Evolutionary conservation across 1,139 yeast genomes (phyloP).

Genomic region (Nakaseomyces delphensis): DNA sequence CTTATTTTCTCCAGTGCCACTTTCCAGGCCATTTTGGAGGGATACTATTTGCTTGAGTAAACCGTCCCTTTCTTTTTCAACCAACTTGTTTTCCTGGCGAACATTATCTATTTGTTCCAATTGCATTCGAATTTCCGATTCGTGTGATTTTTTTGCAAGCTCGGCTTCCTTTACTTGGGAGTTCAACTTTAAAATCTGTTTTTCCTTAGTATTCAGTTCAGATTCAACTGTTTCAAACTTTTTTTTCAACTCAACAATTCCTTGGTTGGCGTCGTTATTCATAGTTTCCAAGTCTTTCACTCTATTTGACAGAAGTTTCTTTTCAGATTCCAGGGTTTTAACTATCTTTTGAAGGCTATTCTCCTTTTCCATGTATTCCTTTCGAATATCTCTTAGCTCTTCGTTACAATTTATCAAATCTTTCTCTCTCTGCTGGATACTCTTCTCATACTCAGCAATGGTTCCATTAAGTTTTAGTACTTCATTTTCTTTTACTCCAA

Average conservation of each 20-base stretch:
- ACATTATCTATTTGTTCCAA: background rate
- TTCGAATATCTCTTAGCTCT: background rate
- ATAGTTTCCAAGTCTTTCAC: background rate
- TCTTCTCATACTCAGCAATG: background rate
- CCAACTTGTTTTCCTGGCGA: background rate
- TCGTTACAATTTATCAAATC: background rate
- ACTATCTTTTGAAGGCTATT: background rate
- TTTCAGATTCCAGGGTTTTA: background rate
- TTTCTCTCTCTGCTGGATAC: conserved; percentile 6
- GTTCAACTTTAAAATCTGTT: conserved; percentile 2
- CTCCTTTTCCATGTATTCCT: background rate
- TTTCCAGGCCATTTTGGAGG: background rate
- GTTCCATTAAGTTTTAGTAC: background rate
- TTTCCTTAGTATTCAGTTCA: conserved; percentile 5
- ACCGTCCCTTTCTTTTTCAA: background rate
- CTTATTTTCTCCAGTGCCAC: conserved; percentile 7
- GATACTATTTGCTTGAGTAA: background rate
- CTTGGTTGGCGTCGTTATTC: background rate
- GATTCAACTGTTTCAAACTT: conserved; percentile 1
- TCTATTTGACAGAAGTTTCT: background rate
- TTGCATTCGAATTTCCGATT: background rate
- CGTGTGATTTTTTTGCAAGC: background rate
- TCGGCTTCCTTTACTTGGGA: background rate
- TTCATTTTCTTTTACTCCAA: background rate
- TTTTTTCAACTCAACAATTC: background rate